Percentiles rank a stretch among this genome's conserved stretches.
These are phyloP conservation scores for Eleusine coracana DNA, from an alignment of 176 grass and related monocot genomes.

Conservation along the genomic window DNA sequence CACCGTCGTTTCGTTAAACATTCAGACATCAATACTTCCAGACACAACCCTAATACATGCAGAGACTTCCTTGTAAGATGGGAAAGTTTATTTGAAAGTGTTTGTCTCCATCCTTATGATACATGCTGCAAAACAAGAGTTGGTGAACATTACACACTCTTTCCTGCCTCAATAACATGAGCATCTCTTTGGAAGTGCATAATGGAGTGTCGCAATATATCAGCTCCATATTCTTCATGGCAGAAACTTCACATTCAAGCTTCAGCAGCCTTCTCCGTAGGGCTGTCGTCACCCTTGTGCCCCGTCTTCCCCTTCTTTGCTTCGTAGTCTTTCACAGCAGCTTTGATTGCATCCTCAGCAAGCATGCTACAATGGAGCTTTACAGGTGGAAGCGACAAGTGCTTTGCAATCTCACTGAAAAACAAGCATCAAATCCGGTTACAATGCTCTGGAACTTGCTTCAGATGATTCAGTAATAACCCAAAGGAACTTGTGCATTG, in stretches of 20 bases:
- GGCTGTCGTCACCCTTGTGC: constrained; percentile 12
- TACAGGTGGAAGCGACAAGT: constrained; percentile 94
- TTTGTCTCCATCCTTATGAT: constrained; percentile 23
- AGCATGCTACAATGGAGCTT: constrained; percentile 99
- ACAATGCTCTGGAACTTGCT: not conserved
- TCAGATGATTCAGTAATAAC: not conserved
- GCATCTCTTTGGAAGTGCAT: not conserved
- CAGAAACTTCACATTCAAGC: constrained; percentile 24
- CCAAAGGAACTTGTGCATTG: not conserved
- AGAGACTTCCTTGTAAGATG: not conserved
- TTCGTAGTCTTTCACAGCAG: constrained; percentile 94
- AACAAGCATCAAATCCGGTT: constrained; percentile 26
- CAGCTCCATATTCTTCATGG: not conserved
- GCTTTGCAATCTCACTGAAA: constrained; percentile 89
- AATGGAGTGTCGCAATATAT: not conserved
- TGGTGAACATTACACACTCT: constrained; percentile 36
- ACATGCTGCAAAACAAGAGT: constrained; percentile 35
- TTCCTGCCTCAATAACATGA: not conserved
- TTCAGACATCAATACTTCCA: too few species aligned
- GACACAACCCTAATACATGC: too few species aligned
- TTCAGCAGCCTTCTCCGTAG: constrained; percentile 45
- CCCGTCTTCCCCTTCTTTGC: constrained; percentile 60
- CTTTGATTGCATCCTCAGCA: constrained; percentile 97
- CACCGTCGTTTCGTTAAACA: too few species aligned
- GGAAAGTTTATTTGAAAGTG: constrained; percentile 46